Evolutionary conservation across 805 yeast genomes (phyloP).

Genomic region (Kregervanrija pseudodelftensis): DNA sequence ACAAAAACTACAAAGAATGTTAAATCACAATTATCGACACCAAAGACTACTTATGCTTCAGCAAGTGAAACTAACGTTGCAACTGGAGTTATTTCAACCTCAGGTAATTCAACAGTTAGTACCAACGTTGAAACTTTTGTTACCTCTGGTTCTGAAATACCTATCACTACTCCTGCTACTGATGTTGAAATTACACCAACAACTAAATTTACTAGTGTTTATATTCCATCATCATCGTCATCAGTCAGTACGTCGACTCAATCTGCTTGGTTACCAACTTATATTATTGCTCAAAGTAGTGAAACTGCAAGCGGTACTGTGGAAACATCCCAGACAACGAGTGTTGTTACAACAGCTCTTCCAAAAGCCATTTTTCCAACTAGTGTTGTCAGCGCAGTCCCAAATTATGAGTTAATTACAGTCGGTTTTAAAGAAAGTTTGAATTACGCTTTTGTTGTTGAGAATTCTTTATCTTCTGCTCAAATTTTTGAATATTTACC

Average conservation of each 20-base stretch:
- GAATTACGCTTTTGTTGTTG: constrained; percentile 79
- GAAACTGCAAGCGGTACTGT: constrained; percentile 1
- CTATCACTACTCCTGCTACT: constrained; percentile 2
- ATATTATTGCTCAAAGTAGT: constrained; percentile 8
- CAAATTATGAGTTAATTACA: constrained; percentile 49
- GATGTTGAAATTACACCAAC: not conserved
- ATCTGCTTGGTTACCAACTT: constrained; percentile 13
- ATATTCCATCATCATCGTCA: not conserved
- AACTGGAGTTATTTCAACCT: not conserved
- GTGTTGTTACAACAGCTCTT: constrained; percentile 42
- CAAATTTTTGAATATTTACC: constrained; percentile 85
- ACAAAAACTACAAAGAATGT: not conserved
- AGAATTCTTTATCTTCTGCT: constrained; percentile 67
- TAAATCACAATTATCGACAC: not conserved
- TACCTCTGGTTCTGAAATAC: constrained; percentile 2
- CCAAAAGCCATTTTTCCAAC: constrained; percentile 78
- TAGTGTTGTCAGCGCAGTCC: constrained; percentile 29
- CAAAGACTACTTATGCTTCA: not conserved
- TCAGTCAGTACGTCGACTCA: constrained; percentile 4
- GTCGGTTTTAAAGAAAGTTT: constrained; percentile 73
- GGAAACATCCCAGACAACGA: constrained; percentile 11
- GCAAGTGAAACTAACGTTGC: not conserved
- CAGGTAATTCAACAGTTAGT: not conserved
- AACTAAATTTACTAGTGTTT: not conserved
- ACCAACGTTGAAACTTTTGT: not conserved